phyloP scores from a whole-genome alignment of 495 filamentous ascomycete species.

The Niebla homalea region DNA sequence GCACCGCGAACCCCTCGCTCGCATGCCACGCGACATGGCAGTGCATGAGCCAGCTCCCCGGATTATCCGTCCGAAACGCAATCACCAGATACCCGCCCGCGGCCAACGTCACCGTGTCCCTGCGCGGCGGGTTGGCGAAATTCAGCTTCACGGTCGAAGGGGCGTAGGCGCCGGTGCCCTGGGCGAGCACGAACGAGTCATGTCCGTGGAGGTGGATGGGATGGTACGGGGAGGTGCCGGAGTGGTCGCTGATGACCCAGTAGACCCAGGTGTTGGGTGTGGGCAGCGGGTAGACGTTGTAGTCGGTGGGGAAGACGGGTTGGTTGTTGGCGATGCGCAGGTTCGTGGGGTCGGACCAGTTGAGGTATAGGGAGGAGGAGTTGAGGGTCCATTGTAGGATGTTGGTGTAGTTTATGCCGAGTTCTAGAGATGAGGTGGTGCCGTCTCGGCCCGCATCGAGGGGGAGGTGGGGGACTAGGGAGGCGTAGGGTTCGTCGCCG shows the following conservation, averaged over 20 bases:
- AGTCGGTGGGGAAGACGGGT: neutral
- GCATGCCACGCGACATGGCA: conserved; percentile 32
- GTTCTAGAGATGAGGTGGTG: neutral
- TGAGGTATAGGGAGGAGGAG: neutral
- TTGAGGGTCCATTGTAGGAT: neutral
- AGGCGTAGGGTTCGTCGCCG: neutral
- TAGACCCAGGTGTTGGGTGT: neutral
- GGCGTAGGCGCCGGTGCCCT: conserved; percentile 23
- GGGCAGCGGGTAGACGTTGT: no score
- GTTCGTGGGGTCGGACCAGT: neutral
- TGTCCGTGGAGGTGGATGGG: conserved; percentile 45
- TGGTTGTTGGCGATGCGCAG: neutral
- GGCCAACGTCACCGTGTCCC: conserved; percentile 37
- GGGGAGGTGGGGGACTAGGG: neutral
- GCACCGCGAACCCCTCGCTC: neutral
- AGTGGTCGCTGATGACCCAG: neutral
- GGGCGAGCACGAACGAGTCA: conserved; percentile 37
- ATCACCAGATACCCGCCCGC: conserved; percentile 33
- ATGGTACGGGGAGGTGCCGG: conserved; percentile 8
- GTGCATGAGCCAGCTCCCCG: conserved; percentile 41
- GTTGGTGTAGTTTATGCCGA: no score
- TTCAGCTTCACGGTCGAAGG: conserved; percentile 17
- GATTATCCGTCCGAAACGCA: conserved; percentile 41
- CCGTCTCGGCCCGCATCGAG: neutral
- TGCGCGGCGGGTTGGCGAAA: conserved; percentile 33